A percentile compares a stretch with the other conserved stretches of the same genome.
Evolutionary conservation across 2,329 filamentous ascomycete genomes (phyloP).

Genomic region (Penicillium janthinellum): DNA sequence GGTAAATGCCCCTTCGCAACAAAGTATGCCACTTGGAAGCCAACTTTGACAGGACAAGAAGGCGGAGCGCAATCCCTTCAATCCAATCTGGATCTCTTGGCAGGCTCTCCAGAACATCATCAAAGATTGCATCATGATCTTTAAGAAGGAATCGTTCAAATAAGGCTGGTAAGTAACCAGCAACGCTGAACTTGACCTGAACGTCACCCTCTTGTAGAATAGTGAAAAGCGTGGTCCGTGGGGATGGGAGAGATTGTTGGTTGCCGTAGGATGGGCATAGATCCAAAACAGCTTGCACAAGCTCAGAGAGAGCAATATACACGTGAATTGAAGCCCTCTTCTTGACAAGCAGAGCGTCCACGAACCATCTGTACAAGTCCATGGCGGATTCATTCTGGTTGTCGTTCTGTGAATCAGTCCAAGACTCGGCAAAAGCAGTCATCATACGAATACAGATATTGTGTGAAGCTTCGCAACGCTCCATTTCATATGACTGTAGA

Average conservation of each 20-base stretch:
- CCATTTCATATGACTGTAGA: slow-evolving; percentile 60
- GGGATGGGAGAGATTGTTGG: slow-evolving; percentile 60
- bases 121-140: slow-evolving; percentile 79
- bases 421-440: slow-evolving; percentile 62
- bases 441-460: slow-evolving; percentile 69
- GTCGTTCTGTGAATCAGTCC: slow-evolving; percentile 59
- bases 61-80: slow-evolving; percentile 83
- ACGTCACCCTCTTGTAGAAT: slow-evolving; percentile 69
- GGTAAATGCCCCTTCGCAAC: slow-evolving; percentile 82
- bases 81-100: slow-evolving; percentile 69
- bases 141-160: slow-evolving; percentile 83
- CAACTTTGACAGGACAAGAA: slow-evolving; percentile 74
- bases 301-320: slow-evolving; percentile 65
- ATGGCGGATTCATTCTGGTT: slow-evolving; percentile 67
- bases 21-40: slow-evolving; percentile 85
- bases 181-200: slow-evolving; percentile 74
- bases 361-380: slow-evolving; percentile 78
- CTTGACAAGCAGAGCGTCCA: slow-evolving; percentile 66
- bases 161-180: slow-evolving; percentile 67
- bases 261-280: slow-evolving; percentile 68
- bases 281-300: slow-evolving; percentile 72
- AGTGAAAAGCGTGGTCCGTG: slow-evolving; percentile 71
- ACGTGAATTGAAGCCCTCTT: slow-evolving; percentile 70
- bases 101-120: slow-evolving; percentile 79
- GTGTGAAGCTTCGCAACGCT: slow-evolving; percentile 73